phyloP scores from a whole-genome alignment of 129 eudicot genomes.

The Gnaphalium uliginosum region DNA sequence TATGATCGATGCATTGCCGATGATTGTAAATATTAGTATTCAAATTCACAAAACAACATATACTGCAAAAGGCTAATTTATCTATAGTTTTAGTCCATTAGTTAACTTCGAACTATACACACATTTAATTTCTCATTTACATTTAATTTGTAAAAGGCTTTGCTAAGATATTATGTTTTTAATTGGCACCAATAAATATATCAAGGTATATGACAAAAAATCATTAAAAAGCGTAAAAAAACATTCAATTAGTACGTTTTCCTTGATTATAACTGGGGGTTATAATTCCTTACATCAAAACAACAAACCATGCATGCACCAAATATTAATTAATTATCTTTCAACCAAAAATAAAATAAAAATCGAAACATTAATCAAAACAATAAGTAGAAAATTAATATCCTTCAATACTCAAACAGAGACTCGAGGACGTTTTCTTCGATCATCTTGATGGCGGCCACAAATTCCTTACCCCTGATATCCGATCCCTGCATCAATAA shows the following conservation, averaged over 20 bases:
- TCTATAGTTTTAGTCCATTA: too few relatives aligned
- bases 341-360: conserved; percentile 27
- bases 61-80: too few relatives aligned
- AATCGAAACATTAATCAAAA: conserved; percentile 23
- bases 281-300: conserved; percentile 33
- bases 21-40: too few relatives aligned
- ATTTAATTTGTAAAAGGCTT: not conserved
- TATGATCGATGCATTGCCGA: too few relatives aligned
- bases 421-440: conserved; percentile 15
- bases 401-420: conserved; percentile 32
- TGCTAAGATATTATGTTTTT: too few relatives aligned
- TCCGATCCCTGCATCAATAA: conserved; percentile 36
- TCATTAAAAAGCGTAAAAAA: not conserved
- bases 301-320: conserved; percentile 26
- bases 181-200: too few relatives aligned
- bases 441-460: conserved; percentile 46
- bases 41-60: too few relatives aligned
- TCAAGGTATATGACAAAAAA: too few relatives aligned
- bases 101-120: too few relatives aligned
- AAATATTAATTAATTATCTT: conserved; percentile 29
- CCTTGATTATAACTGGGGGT: conserved; percentile 18
- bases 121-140: too few relatives aligned
- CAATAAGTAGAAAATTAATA: conserved; percentile 20
- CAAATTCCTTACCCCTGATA: conserved; percentile 12
- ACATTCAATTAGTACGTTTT: not conserved